Base-by-base conservation (phyloP, 306 rosid species). In the Oemleria cerasiformis region DNA sequence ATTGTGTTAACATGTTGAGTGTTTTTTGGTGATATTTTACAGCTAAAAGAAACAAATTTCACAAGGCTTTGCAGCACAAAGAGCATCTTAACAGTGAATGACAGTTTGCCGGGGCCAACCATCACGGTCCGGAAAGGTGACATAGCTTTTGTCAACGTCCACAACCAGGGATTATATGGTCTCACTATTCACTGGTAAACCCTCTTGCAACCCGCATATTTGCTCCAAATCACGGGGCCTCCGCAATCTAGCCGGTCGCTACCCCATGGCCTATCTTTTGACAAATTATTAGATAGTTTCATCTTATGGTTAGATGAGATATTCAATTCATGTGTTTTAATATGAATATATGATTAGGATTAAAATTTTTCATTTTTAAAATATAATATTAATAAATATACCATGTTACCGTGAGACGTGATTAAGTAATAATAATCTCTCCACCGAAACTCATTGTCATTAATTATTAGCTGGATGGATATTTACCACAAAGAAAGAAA, bases 141-240 rank as follows among this genome's bases (percentile, higher is more conserved):
- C 23, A 65, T 41, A 1, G 61, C 60, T 0, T 80, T 38, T 16
- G 68, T 80, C 16, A 70, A 50, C 9, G 80, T 75, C 39, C 70
- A 58, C 44, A 80, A 80, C n/a, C 42, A 80, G 4, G 80, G 84
- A 38, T 13, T 17, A 1, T 65, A 80, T 6, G 79, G 79, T 15
- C 40, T 80, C 59, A 80, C 80, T 12, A 11, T 80, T 75, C 84
- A 80, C 7, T 80, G 84, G 80, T 79, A 58, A 17, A 38, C 12
- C 40, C 45, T 3, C 60, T 14, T 0, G 16, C 15, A 20, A 25
- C 13, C 36, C 3, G 36, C 36, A 30, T 30, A 30, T 30, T 30
- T 30, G 3, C 3, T 30, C 36, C 36, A 1, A 30, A 30, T 30
- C 36, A 30, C 36, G 2, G 36, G 36, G 36, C 36, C 36, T 30